Percentiles rank a stretch among this genome's conserved stretches.
Conservation (phyloP, 106 monocot species). For the Allium sativum region DNA sequence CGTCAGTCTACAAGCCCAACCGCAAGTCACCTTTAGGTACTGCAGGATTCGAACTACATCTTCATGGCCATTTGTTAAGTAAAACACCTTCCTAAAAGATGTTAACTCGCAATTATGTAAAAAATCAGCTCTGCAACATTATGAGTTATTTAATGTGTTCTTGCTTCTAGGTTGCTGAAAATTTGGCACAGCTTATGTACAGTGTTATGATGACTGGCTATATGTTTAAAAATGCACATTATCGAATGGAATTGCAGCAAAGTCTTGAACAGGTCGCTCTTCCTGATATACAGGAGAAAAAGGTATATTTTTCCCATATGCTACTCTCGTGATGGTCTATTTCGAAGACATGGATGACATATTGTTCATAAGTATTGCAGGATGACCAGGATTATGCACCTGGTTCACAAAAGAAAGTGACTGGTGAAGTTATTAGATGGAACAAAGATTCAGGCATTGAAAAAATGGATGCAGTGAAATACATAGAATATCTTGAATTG, state of each 20-base stretch:
- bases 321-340: not conserved
- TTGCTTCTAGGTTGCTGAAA: conserved; percentile 77
- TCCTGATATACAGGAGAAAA: conserved; percentile 48
- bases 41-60: too few relatives aligned
- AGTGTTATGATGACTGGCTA: conserved; percentile 99
- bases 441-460: conserved; percentile 77
- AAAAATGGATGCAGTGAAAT: conserved; percentile 88
- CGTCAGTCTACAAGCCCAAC: too few relatives aligned
- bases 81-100: not conserved
- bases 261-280: conserved; percentile 82
- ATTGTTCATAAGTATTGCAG: conserved; percentile 21
- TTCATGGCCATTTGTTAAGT: too few relatives aligned
- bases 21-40: too few relatives aligned
- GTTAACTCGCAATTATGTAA: not conserved
- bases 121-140: not conserved
- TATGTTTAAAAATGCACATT: conserved; percentile 96
- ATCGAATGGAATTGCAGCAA: conserved; percentile 83
- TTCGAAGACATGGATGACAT: not conserved
- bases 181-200: conserved; percentile 98
- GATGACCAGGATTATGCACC: conserved; percentile 75
- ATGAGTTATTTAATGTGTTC: not conserved
- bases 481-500: conserved; percentile 89
- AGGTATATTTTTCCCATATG: conserved; percentile 21
- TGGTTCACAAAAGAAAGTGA: conserved; percentile 89
- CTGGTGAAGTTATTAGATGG: conserved; percentile 97